Conservation (phyloP, 352 stramenopile species). For the Phytopythium cucurbitacearum region DNA sequence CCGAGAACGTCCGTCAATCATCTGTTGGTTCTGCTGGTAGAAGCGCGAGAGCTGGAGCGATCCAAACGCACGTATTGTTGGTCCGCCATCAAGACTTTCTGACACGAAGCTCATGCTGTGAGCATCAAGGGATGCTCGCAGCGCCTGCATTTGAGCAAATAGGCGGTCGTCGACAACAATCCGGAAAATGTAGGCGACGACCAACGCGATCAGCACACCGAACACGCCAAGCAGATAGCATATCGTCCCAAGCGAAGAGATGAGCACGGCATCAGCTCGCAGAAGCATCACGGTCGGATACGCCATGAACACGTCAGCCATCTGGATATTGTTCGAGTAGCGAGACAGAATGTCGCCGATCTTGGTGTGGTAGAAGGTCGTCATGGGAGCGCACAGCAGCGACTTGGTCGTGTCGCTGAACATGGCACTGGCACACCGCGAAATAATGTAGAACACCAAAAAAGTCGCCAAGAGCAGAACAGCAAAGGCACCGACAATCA, state of each 20-base stretch:
- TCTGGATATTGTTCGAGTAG: slow-evolving; percentile 32
- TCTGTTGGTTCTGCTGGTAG: slow-evolving; percentile 20
- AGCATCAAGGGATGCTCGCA: slow-evolving; percentile 21
- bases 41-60: slow-evolving; percentile 20
- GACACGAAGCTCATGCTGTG: slow-evolving; percentile 32
- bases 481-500: slow-evolving; percentile 21
- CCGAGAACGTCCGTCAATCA: slow-evolving; percentile 26
- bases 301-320: slow-evolving; percentile 22
- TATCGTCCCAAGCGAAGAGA: slow-evolving; percentile 22
- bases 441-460: slow-evolving; percentile 26
- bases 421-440: slow-evolving; percentile 14
- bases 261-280: slow-evolving; percentile 21
- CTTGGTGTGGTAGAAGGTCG: slow-evolving; percentile 30
- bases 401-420: slow-evolving; percentile 26
- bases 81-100: slow-evolving; percentile 30
- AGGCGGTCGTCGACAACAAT: slow-evolving; percentile 28
- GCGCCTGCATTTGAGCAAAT: slow-evolving; percentile 28
- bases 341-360: slow-evolving; percentile 32
- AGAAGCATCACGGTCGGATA: slow-evolving; percentile 26
- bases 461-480: slow-evolving; percentile 16
- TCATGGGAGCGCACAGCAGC: slow-evolving; percentile 26
- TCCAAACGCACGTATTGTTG: slow-evolving; percentile 36
- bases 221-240: slow-evolving; percentile 26
- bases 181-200: slow-evolving; percentile 22
- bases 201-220: slow-evolving; percentile 13